phyloP scores from a whole-genome alignment of 768 basidiomycete species.

The Fomitopsis pulvina region DNA sequence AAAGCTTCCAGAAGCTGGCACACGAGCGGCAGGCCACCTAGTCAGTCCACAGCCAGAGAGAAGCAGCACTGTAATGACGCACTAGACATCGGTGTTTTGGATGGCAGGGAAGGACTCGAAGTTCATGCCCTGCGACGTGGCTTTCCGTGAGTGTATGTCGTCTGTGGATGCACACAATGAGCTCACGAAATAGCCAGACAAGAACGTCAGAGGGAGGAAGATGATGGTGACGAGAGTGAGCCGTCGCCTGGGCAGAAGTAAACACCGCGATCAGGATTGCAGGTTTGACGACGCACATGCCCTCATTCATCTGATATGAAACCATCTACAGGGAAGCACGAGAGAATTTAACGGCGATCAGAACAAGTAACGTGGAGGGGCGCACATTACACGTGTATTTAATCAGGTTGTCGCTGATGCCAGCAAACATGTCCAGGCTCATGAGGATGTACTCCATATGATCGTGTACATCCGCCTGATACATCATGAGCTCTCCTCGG shows the following conservation, averaged over 20 bases:
- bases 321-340: slow-evolving; percentile 39
- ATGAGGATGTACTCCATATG: slow-evolving; percentile 63
- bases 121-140: slow-evolving; percentile 52
- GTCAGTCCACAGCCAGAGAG: too few species aligned
- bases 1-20: too few species aligned
- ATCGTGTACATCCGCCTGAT: slow-evolving; percentile 65
- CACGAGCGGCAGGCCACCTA: too few species aligned
- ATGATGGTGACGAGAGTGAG: slow-evolving; percentile 64
- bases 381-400: slow-evolving; percentile 65
- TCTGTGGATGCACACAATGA: slow-evolving; percentile 13
- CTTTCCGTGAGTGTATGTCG: too few species aligned
- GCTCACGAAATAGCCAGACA: slow-evolving; percentile 67
- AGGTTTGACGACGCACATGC: slow-evolving; percentile 40
- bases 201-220: slow-evolving; percentile 60
- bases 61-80: too few species aligned
- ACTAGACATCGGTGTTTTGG: too few species aligned
- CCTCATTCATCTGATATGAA: slow-evolving; percentile 68
- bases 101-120: too few species aligned
- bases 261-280: too few species aligned
- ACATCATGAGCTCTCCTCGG: too few species aligned
- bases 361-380: neutral
- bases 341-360: too few species aligned
- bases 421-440: slow-evolving; percentile 64
- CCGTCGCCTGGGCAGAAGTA: slow-evolving; percentile 54
- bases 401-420: slow-evolving; percentile 60